Base-by-base conservation (phyloP, 169 alveolate genomes). In the Plasmodium fragile region DNA sequence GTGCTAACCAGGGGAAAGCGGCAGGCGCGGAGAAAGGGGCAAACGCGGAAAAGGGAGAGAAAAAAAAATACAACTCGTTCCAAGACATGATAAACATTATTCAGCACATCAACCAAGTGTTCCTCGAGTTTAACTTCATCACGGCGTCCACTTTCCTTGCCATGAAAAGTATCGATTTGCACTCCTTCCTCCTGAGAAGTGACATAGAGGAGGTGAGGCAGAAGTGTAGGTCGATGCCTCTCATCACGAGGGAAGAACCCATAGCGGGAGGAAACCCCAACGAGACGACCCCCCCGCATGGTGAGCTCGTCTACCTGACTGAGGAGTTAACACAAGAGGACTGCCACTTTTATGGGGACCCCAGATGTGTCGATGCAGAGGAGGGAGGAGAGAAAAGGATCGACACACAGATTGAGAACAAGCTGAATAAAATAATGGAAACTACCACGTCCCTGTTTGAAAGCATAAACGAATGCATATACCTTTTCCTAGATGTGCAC, bases 401-500 rank as follows among this genome's bases (percentile, higher is more conserved):
- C n/a, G 34, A 78, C 53, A 6, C 81, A 16, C 71, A 71, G 22
- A 5, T 89, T 34, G 81, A 89, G 70, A 87, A 89, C 0, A 89
- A 77, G 36, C 22, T 89, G 32, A 53, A 89, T 3, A 78, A 79
- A 32, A 89, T 89, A 25, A 78, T 89, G 43, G 82, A 89, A 39
- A 39, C 55, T 25, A 18, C 59, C 28, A 30, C 25, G 13, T 77
- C 94, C 22, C 80, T 89, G 1, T 89, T 55, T 32, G 81, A 89
- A 34, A 89, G 81, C 71, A 89, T 89, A 55, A 77, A 13, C n/a
- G 94, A 89, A 69, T 89, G 94, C 36, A 79, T 49, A 0, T 89
- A 89, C 30, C 41, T 89, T 53, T 89, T 89, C 71, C 13, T 78
- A 43, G 94, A 89, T 89, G 11, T 89, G 16, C 94, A 89, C 70